Percentiles rank a stretch among this genome's conserved stretches.
phyloP scores from a whole-genome alignment of 2,329 filamentous ascomycete genomes.

The Phyllosticta citrichinensis region DNA sequence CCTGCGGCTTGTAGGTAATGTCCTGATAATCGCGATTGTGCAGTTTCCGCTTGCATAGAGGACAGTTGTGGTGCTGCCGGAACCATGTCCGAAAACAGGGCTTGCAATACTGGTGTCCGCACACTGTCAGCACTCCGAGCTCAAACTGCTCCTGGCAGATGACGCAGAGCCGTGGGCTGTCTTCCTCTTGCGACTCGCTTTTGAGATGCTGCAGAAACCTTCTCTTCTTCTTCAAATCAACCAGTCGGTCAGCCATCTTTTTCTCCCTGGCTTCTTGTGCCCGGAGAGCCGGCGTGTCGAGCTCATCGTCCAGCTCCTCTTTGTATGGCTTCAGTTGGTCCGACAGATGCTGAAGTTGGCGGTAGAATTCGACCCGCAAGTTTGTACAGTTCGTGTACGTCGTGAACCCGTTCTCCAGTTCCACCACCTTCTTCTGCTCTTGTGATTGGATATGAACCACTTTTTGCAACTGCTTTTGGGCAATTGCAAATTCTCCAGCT shows the following conservation, averaged over 20 bases:
- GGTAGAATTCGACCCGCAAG: constrained; percentile 76
- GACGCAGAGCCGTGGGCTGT: constrained; percentile 56
- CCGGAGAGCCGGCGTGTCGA: constrained; percentile 41
- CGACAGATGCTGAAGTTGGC: constrained; percentile 81
- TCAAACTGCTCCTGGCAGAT: constrained; percentile 75
- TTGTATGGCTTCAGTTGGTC: constrained; percentile 74
- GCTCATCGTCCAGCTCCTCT: constrained; percentile 47
- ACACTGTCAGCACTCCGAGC: constrained; percentile 72
- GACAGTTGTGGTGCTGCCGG: constrained; percentile 63
- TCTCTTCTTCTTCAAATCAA: constrained; percentile 58
- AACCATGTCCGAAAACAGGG: constrained; percentile 79
- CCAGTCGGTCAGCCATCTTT: constrained; percentile 47
- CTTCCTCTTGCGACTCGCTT: constrained; percentile 50
- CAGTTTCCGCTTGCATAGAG: constrained; percentile 68
- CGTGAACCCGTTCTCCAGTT: constrained; percentile 61
- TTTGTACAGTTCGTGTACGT: constrained; percentile 74
- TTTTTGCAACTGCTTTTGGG: constrained; percentile 51
- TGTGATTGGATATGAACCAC: constrained; percentile 44
- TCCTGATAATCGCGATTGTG: constrained; percentile 62
- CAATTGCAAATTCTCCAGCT: constrained; percentile 53
- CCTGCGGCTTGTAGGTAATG: constrained; percentile 70
- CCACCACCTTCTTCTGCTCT: constrained; percentile 42
- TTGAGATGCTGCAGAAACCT: constrained; percentile 60
- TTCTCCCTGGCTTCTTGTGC: constrained; percentile 39
- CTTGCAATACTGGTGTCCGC: constrained; percentile 87